These are phyloP conservation scores for Phytopythium montanum DNA, from an alignment of 352 stramenopile genomes.

Conservation along the genomic window DNA sequence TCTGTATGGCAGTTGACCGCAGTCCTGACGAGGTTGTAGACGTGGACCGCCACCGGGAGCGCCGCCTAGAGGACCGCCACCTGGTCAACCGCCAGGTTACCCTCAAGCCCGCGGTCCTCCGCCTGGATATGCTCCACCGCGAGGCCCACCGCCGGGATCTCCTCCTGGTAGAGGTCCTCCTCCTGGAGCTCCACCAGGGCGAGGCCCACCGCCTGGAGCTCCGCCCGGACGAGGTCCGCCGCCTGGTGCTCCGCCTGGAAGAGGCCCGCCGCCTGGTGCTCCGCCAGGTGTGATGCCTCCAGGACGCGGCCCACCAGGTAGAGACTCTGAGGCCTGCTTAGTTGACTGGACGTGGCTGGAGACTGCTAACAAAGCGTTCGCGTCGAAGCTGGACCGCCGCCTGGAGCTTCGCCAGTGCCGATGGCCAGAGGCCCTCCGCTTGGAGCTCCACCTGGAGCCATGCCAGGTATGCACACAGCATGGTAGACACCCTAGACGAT, in stretches of 20 bases:
- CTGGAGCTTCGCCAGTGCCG: neutral
- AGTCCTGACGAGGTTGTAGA: neutral
- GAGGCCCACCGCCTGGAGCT: slow-evolving; percentile 14
- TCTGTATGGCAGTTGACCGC: neutral
- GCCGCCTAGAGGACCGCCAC: slow-evolving; percentile 32
- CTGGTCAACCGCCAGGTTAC: slow-evolving; percentile 41
- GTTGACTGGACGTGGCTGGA: neutral
- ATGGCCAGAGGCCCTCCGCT: slow-evolving; percentile 14
- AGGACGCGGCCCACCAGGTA: slow-evolving; percentile 18
- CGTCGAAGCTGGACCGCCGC: neutral
- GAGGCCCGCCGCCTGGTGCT: slow-evolving; percentile 1
- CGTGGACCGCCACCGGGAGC: slow-evolving; percentile 16
- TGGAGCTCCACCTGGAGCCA: slow-evolving; percentile 10
- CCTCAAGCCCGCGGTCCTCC: slow-evolving; percentile 51
- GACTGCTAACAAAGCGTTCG: neutral
- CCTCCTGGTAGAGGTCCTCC: slow-evolving; percentile 21
- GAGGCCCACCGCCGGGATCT: slow-evolving; percentile 20
- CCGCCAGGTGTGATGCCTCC: slow-evolving; percentile 29
- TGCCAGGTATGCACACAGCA: neutral
- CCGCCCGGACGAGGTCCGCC: slow-evolving; percentile 17
- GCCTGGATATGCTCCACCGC: slow-evolving; percentile 39
- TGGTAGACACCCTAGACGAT: neutral
- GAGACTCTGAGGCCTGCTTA: neutral
- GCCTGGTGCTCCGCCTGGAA: slow-evolving; percentile 20
- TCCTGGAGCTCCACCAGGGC: slow-evolving; percentile 14